These are phyloP conservation scores for Syzygium aromaticum DNA, from an alignment of 345 rosid genomes.

Conservation along the genomic window DNA sequence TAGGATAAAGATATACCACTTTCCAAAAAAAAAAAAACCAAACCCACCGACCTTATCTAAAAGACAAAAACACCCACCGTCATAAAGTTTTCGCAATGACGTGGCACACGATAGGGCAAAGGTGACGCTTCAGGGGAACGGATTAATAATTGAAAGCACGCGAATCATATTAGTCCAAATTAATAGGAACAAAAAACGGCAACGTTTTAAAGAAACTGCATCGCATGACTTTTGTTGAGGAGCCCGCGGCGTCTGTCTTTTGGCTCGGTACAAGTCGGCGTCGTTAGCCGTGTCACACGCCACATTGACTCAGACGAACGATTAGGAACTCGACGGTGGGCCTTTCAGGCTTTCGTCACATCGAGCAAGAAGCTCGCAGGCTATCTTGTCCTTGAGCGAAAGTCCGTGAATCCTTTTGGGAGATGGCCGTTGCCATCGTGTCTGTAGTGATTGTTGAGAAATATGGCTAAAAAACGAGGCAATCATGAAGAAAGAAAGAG, in stretches of 20 bases:
- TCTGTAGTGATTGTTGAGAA: neutral
- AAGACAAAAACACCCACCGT: neutral
- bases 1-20: neutral
- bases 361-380: too few species aligned
- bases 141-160: neutral
- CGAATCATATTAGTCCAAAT: neutral
- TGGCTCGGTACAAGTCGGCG: neutral
- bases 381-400: neutral
- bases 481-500: neutral
- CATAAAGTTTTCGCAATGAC: neutral
- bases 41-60: neutral
- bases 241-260: accelerated
- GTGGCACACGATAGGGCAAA: neutral
- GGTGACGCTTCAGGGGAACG: neutral
- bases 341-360: too few species aligned
- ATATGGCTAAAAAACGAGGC: neutral
- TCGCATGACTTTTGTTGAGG: neutral
- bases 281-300: neutral
- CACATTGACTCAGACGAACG: too few species aligned
- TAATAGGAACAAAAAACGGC: accelerated
- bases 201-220: neutral
- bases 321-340: too few species aligned
- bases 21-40: neutral
- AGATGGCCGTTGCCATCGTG: neutral
- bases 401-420: too few species aligned